phyloP scores from a whole-genome alignment of 495 filamentous ascomycete species.

The Penicillium nucicola region DNA sequence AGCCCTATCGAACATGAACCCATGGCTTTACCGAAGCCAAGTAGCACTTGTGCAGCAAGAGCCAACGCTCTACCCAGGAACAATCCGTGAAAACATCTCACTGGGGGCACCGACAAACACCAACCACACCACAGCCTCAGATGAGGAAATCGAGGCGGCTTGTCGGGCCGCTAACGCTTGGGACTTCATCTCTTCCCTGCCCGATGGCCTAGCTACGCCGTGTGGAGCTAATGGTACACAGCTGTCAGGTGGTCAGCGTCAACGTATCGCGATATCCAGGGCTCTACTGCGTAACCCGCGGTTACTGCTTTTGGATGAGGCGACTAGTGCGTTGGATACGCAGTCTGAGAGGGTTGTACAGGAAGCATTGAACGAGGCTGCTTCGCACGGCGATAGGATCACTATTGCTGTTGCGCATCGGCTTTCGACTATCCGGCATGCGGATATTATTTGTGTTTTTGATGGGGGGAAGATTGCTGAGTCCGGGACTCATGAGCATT shows the following conservation, averaged over 20 bases:
- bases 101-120: constrained; percentile 23
- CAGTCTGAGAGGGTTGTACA: constrained; percentile 40
- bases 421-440: constrained; percentile 77
- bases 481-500: constrained; percentile 60
- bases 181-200: constrained; percentile 33
- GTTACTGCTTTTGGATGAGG: constrained; percentile 55
- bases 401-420: constrained; percentile 47
- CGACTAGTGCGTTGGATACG: constrained; percentile 57
- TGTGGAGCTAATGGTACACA: constrained; percentile 14
- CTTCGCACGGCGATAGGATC: constrained; percentile 29
- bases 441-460: constrained; percentile 89
- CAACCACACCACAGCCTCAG: constrained; percentile 5
- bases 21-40: constrained; percentile 18
- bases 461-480: constrained; percentile 69
- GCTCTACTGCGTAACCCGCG: constrained; percentile 43
- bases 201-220: constrained; percentile 26
- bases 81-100: constrained; percentile 46
- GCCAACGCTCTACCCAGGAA: constrained; percentile 37
- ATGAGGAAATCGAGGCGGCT: constrained; percentile 20
- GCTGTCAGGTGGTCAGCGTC: constrained; percentile 45
- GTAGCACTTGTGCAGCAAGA: constrained; percentile 41
- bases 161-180: constrained; percentile 30
- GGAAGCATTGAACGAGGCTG: constrained; percentile 28
- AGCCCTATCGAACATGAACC: constrained; percentile 11
- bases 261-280: constrained; percentile 51